These are phyloP conservation scores for Gremmenia infestans DNA, from an alignment of 2,329 filamentous ascomycete species.

Conservation along the genomic window DNA sequence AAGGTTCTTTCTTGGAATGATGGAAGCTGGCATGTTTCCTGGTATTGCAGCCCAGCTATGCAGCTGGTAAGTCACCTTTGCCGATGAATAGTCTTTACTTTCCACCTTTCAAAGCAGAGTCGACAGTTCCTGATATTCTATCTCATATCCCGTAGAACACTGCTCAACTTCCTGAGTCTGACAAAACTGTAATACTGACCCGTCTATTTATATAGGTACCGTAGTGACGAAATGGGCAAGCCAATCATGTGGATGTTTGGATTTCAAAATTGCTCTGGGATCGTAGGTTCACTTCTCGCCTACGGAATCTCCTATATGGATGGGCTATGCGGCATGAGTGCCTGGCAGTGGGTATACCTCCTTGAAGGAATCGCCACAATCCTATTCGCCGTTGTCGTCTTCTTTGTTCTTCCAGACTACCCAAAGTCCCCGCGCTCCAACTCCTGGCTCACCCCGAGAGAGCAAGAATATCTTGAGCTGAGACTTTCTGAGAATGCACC, in stretches of 20 bases:
- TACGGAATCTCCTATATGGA: slow-evolving; percentile 40
- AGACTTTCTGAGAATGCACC: slow-evolving; percentile 37
- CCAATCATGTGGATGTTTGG: slow-evolving; percentile 41
- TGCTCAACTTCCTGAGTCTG: too few relatives aligned
- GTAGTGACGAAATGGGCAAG: slow-evolving; percentile 39
- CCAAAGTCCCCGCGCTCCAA: slow-evolving; percentile 36
- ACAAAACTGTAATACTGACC: too few relatives aligned
- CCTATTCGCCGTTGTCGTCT: slow-evolving; percentile 36
- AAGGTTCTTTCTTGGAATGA: slow-evolving; percentile 38
- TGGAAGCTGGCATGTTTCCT: slow-evolving; percentile 41
- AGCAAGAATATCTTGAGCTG: slow-evolving; percentile 36
- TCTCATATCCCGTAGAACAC: too few relatives aligned
- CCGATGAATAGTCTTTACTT: too few relatives aligned
- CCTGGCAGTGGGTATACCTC: slow-evolving; percentile 55
- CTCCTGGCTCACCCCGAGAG: slow-evolving; percentile 35
- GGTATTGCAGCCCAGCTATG: slow-evolving; percentile 39
- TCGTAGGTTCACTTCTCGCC: slow-evolving; percentile 44
- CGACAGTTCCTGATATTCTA: too few relatives aligned
- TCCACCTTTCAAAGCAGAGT: too few relatives aligned
- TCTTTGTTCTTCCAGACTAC: slow-evolving; percentile 39
- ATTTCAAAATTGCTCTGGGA: slow-evolving; percentile 33
- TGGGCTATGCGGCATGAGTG: slow-evolving; percentile 42
- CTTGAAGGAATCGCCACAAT: slow-evolving; percentile 41
- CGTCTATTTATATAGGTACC: slow-evolving; percentile 28
- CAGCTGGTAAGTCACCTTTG: slow-evolving; percentile 31